phyloP scores from a whole-genome alignment of 352 stramenopile species.

The Phytophthora fragariae region DNA sequence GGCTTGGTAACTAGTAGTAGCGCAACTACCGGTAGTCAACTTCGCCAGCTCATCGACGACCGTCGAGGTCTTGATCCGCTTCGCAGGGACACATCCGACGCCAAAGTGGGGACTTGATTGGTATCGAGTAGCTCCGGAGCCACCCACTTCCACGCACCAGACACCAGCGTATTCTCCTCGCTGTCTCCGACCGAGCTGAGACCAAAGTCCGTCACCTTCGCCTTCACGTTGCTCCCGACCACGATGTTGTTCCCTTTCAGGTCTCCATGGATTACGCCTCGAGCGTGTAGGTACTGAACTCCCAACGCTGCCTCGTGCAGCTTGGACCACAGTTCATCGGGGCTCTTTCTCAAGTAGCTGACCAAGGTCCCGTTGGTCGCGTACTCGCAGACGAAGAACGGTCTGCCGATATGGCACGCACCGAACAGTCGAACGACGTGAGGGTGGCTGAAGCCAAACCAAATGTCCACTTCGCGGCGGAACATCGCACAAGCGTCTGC shows the following conservation, averaged over 20 bases:
- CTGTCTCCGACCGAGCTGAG: not conserved
- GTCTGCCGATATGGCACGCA: too few species aligned
- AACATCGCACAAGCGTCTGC: not conserved
- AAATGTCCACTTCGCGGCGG: too few species aligned
- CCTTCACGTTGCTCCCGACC: not conserved
- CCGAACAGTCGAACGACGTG: too few species aligned
- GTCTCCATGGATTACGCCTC: not conserved
- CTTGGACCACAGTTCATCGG: too few species aligned
- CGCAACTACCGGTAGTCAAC: too few species aligned
- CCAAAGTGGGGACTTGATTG: not conserved
- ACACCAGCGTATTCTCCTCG: not conserved
- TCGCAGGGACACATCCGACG: not conserved
- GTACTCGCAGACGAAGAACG: too few species aligned
- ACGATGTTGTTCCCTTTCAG: not conserved
- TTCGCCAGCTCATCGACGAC: conserved; percentile 9
- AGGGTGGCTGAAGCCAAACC: too few species aligned
- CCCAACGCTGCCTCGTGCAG: too few species aligned
- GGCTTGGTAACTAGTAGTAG: too few species aligned
- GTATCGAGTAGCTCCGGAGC: not conserved
- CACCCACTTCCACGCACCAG: not conserved
- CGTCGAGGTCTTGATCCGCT: conserved; percentile 1
- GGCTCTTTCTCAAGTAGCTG: too few species aligned
- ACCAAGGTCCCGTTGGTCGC: too few species aligned
- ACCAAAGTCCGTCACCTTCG: not conserved
- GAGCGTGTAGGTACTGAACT: not conserved